Percentiles rank a stretch among this genome's conserved stretches.
These are phyloP conservation scores for Cymbopogon citratus DNA, from an alignment of 176 grass and related monocot species.

Conservation along the genomic window DNA sequence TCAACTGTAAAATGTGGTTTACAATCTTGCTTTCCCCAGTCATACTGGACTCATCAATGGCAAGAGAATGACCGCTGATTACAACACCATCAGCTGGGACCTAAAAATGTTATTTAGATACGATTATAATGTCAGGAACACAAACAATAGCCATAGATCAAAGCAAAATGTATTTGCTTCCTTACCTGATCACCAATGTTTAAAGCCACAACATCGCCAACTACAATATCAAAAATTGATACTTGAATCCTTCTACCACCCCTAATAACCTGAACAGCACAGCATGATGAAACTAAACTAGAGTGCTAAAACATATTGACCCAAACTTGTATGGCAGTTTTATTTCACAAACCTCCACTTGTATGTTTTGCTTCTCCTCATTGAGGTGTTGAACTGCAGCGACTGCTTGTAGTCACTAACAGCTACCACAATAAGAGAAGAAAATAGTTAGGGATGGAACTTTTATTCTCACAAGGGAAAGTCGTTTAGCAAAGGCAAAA, in stretches of 20 bases:
- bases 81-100: constrained; percentile 90
- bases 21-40: constrained; percentile 98
- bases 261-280: constrained; percentile 70
- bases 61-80: constrained; percentile 76
- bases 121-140: constrained; percentile 11
- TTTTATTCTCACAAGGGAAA: constrained; percentile 13
- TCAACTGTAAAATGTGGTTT: constrained; percentile 30
- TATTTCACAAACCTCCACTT: constrained; percentile 64
- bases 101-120: constrained; percentile 41
- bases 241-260: constrained; percentile 69
- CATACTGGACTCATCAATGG: constrained; percentile 98
- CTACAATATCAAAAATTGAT: constrained; percentile 94
- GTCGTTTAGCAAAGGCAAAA: constrained; percentile 2
- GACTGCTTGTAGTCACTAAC: constrained; percentile 88
- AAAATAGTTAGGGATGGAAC: neutral
- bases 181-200: constrained; percentile 97
- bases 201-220: constrained; percentile 86
- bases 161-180: constrained; percentile 11
- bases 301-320: constrained; percentile 5
- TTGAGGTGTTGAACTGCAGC: constrained; percentile 88
- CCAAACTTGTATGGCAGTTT: neutral
- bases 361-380: constrained; percentile 93
- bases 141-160: constrained; percentile 23
- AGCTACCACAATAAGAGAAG: constrained; percentile 47
- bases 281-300: constrained; percentile 16